Percentiles rank a stretch among this genome's conserved stretches.
These are phyloP conservation scores for Maudiozyma barnettii DNA, from an alignment of 805 yeast species.

Conservation along the genomic window DNA sequence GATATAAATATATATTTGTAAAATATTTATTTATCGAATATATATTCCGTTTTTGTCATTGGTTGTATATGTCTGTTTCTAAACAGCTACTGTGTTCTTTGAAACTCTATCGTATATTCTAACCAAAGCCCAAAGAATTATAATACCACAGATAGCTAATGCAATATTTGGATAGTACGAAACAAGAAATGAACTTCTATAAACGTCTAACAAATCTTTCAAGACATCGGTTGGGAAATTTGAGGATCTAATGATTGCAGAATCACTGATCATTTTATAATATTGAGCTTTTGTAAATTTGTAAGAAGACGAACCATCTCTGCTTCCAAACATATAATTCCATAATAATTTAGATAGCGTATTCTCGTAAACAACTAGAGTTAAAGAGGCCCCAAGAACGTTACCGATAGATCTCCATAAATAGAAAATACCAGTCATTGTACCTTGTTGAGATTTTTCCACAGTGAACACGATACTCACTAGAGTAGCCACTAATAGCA, in stretches of 20 bases:
- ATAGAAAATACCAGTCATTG: constrained; percentile 41
- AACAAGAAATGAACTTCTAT: constrained; percentile 19
- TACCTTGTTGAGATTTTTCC: constrained; percentile 38
- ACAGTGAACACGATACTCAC: constrained; percentile 41
- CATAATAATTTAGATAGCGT: constrained; percentile 26
- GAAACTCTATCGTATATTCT: constrained; percentile 6
- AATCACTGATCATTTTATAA: constrained; percentile 17
- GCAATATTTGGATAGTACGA: constrained; percentile 24
- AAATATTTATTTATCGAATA: not conserved
- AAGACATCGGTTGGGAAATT: constrained; percentile 16
- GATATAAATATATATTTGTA: not conserved
- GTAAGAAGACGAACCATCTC: constrained; percentile 4
- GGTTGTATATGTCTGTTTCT: not conserved
- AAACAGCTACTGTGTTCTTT: not conserved
- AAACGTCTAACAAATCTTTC: constrained; percentile 14
- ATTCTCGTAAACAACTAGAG: constrained; percentile 32
- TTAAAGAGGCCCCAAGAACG: constrained; percentile 37
- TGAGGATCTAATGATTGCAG: constrained; percentile 20
- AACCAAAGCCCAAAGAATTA: constrained; percentile 11
- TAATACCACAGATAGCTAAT: constrained; percentile 14
- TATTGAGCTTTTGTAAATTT: constrained; percentile 18
- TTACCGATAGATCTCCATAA: constrained; percentile 42
- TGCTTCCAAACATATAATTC: constrained; percentile 21
- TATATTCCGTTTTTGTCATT: not conserved
- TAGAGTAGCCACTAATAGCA: constrained; percentile 48